Conservation (phyloP, 2,329 filamentous ascomycete genomes). For the Clonostachys sp. region DNA sequence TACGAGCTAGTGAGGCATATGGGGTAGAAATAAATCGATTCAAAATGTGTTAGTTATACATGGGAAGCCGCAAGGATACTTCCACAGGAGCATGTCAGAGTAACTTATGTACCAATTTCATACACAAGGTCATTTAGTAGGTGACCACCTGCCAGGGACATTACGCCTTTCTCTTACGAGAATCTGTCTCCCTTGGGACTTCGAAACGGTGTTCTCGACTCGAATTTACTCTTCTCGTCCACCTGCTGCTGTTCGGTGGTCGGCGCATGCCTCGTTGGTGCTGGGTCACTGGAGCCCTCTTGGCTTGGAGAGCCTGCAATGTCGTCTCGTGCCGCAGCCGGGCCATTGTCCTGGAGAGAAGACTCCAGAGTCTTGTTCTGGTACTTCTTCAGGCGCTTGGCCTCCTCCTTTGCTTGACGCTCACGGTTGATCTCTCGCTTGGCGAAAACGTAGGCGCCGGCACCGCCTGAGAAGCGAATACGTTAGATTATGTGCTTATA, state of each 20-base stretch:
- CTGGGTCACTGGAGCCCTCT: slow-evolving; percentile 75
- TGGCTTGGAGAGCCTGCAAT: slow-evolving; percentile 59
- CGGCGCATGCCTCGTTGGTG: slow-evolving; percentile 77
- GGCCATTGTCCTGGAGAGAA: slow-evolving; percentile 31
- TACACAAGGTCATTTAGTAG: too few species aligned
- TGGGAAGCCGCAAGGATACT: too few species aligned
- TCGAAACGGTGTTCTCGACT: slow-evolving; percentile 70
- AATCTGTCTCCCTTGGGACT: slow-evolving; percentile 86
- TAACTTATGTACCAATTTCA: too few species aligned
- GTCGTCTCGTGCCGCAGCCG: slow-evolving; percentile 54
- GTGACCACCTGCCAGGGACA: not conserved
- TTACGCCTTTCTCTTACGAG: slow-evolving; percentile 31
- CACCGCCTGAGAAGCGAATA: slow-evolving; percentile 59
- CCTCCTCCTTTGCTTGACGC: slow-evolving; percentile 66
- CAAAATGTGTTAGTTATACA: too few species aligned
- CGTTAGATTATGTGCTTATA: slow-evolving; percentile 2
- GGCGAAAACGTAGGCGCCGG: slow-evolving; percentile 90
- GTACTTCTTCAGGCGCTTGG: slow-evolving; percentile 60
- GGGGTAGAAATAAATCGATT: too few species aligned
- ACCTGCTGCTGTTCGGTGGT: slow-evolving; percentile 63
- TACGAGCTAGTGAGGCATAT: too few species aligned
- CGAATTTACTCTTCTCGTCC: slow-evolving; percentile 84
- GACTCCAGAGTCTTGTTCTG: slow-evolving; percentile 48
- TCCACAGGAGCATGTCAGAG: too few species aligned
- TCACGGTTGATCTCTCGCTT: slow-evolving; percentile 93